A percentile compares a stretch with the other conserved stretches of the same genome.
Conservation (phyloP, 495 filamentous ascomycete species). For the Xanthoparmelia taractica region DNA sequence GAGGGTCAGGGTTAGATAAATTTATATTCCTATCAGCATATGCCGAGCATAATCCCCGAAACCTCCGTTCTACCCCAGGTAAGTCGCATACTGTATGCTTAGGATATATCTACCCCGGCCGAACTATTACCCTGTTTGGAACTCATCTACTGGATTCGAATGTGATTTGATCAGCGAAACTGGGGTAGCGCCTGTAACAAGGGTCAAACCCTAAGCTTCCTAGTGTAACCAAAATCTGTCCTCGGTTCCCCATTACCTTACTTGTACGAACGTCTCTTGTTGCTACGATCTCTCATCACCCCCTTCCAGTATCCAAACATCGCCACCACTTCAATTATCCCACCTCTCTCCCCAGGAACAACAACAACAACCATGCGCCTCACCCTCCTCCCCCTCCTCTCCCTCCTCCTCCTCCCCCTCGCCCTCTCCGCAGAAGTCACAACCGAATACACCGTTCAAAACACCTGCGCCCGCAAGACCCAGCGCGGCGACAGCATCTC, state of each 20-base stretch:
- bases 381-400: conserved; percentile 15
- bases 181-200: background rate
- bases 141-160: no score
- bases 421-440: conserved; percentile 42
- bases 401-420: conserved; percentile 21
- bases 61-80: no score
- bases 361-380: conserved; percentile 4
- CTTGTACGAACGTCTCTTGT: no score
- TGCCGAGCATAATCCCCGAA: no score
- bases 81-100: no score
- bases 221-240: background rate
- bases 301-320: background rate
- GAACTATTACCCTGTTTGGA: no score
- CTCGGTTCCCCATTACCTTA: no score
- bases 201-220: background rate
- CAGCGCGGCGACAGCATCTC: conserved; percentile 66
- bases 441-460: conserved; percentile 66
- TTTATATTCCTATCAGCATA: no score
- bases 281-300: no score
- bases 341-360: background rate
- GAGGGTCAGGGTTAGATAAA: no score
- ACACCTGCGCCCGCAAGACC: conserved; percentile 68
- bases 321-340: background rate
- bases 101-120: no score
- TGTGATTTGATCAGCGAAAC: no score